These are phyloP conservation scores for Penicillium sp. DNA, from an alignment of 2,329 filamentous ascomycete genomes.

Conservation along the genomic window DNA sequence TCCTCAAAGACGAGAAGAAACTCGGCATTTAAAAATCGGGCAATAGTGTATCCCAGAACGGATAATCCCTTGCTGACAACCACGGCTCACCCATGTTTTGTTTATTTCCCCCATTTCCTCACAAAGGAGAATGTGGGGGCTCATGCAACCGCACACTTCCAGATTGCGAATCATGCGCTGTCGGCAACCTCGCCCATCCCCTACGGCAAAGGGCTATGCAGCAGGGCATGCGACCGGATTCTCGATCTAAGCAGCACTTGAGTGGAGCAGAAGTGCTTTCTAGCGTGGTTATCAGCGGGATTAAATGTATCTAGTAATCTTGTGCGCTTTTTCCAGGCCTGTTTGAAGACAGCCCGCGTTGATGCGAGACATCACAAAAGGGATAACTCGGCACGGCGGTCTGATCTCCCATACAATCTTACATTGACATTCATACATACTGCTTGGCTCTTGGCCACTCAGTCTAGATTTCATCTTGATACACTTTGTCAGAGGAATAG, in stretches of 20 bases:
- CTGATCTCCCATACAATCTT: constrained; percentile 8
- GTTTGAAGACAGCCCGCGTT: constrained; percentile 1
- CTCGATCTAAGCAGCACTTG: constrained; percentile 6
- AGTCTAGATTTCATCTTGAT: background rate
- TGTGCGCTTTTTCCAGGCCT: background rate
- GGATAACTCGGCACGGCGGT: constrained; percentile 13
- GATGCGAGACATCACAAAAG: constrained; percentile 27
- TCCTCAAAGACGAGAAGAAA: background rate
- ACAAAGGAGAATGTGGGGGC: constrained; percentile 14
- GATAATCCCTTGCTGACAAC: constrained; percentile 1
- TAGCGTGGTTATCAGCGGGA: background rate
- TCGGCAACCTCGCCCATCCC: constrained; percentile 1
- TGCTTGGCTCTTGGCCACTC: background rate
- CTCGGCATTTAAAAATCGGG: background rate
- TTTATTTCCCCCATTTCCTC: background rate
- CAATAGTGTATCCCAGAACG: background rate
- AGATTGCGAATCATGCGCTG: constrained; percentile 17
- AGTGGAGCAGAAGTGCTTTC: constrained; percentile 1
- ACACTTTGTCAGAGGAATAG: too few relatives aligned
- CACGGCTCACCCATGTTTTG: background rate
- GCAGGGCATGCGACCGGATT: background rate
- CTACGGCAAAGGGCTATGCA: constrained; percentile 1
- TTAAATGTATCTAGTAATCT: background rate
- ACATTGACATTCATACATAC: background rate
- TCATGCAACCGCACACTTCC: constrained; percentile 8